Conservation (phyloP, 345 rosid species). For the Citrus inodora region DNA sequence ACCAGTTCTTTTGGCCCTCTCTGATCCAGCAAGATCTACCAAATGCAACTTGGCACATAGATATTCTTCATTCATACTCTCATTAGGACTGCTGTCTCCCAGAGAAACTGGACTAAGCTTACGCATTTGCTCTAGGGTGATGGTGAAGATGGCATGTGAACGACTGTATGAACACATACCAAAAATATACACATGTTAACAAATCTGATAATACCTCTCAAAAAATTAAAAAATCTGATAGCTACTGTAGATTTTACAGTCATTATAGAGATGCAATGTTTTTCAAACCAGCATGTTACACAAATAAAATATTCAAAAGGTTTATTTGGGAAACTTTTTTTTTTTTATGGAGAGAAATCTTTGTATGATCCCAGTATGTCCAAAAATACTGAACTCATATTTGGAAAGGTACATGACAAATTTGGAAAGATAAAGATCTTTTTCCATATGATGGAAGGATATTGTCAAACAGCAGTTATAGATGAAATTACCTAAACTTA, state of each 20-base stretch:
- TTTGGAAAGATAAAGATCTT: not conserved
- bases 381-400: not conserved
- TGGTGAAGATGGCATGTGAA: slow-evolving; percentile 98
- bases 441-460: not conserved
- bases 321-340: not conserved
- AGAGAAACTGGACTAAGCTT: slow-evolving; percentile 57
- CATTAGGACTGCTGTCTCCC: slow-evolving; percentile 52
- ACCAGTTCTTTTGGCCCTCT: slow-evolving; percentile 97
- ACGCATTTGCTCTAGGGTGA: slow-evolving; percentile 92
- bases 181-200: slow-evolving; percentile 9
- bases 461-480: not conserved
- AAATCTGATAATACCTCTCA: not conserved
- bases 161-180: slow-evolving; percentile 56
- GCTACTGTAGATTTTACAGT: not conserved
- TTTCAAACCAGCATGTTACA: not conserved
- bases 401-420: not conserved
- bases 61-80: slow-evolving; percentile 77
- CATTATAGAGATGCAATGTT: not conserved
- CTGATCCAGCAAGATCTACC: slow-evolving; percentile 99
- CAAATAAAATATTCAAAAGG: not conserved
- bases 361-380: not conserved
- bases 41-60: slow-evolving; percentile 96
- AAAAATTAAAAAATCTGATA: too few species aligned
- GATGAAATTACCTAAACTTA: not conserved
- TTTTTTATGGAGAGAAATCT: not conserved